Percentiles rank a stretch among this genome's conserved stretches.
Conservation (phyloP, 169 alveolate genomes). For the Cryptosporidium felis region DNA sequence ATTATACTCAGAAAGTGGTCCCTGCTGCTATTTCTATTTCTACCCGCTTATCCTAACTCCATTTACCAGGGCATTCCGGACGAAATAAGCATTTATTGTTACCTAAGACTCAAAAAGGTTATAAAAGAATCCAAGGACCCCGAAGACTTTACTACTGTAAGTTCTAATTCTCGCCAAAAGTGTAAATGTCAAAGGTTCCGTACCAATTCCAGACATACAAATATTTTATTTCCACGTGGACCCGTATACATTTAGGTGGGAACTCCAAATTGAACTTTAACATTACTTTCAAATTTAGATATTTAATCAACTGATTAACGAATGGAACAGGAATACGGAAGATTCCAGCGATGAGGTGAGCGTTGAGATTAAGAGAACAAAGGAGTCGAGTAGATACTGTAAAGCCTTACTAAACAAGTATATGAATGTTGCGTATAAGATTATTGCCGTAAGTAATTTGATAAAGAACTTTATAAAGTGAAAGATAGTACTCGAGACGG, state of each 20-base stretch:
- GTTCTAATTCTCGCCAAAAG: constrained; percentile 19
- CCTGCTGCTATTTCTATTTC: background rate
- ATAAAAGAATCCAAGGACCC: constrained; percentile 54
- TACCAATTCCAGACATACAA: too few species aligned
- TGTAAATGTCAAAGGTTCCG: too few species aligned
- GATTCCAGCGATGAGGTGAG: constrained; percentile 16
- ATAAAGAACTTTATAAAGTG: constrained; percentile 48
- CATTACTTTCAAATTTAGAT: constrained; percentile 18
- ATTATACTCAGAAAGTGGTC: too few species aligned
- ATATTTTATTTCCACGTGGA: too few species aligned
- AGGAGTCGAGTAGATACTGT: constrained; percentile 28
- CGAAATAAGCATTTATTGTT: constrained; percentile 40
- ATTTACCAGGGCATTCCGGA: constrained; percentile 46
- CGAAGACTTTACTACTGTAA: constrained; percentile 57
- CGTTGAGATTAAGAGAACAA: constrained; percentile 29
- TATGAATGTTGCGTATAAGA: constrained; percentile 60
- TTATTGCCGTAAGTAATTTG: constrained; percentile 49
- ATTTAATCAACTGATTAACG: constrained; percentile 33
- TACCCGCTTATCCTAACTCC: background rate
- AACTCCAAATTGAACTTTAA: too few species aligned
- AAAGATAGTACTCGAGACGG: too few species aligned
- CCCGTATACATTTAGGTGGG: too few species aligned
- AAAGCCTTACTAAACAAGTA: constrained; percentile 22
- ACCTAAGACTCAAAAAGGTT: constrained; percentile 5
- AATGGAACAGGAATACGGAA: constrained; percentile 46